These are phyloP conservation scores for Arxiozyma slooffiae DNA, from an alignment of 1,139 yeast species.

Conservation along the genomic window DNA sequence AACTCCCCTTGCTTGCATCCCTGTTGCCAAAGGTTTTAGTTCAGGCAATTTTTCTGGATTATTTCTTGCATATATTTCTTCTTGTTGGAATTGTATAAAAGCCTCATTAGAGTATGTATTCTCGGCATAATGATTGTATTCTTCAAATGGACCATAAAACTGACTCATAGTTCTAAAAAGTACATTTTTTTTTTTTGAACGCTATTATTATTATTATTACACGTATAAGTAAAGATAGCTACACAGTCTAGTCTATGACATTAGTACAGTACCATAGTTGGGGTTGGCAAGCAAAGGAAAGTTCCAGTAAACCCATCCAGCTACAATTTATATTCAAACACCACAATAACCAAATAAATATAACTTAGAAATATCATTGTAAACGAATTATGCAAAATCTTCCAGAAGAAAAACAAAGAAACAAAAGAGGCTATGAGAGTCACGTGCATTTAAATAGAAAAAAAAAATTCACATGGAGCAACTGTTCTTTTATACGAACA, in stretches of 20 bases:
- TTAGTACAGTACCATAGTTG: too few species aligned
- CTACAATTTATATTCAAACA: too few species aligned
- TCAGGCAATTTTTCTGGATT: slow-evolving; percentile 7
- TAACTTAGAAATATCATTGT: too few species aligned
- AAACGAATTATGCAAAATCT: neutral
- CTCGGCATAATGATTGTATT: neutral
- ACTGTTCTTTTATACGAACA: neutral
- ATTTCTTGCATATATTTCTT: slow-evolving; percentile 10
- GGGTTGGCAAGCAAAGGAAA: too few species aligned
- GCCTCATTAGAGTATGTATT: neutral
- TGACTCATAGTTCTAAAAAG: neutral
- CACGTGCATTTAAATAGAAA: too few species aligned
- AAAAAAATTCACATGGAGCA: too few species aligned
- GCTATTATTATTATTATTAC: neutral
- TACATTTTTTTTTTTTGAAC: neutral
- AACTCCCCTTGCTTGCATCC: neutral
- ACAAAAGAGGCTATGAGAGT: neutral
- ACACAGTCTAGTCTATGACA: too few species aligned
- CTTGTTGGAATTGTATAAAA: slow-evolving; percentile 2
- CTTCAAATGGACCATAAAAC: slow-evolving; percentile 3
- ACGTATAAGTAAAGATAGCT: neutral
- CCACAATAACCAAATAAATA: too few species aligned
- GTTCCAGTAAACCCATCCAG: too few species aligned
- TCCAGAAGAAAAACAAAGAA: neutral
- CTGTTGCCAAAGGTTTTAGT: slow-evolving; percentile 6